These are phyloP conservation scores for Lepiota venenata DNA, from an alignment of 768 basidiomycete genomes.

Conservation along the genomic window DNA sequence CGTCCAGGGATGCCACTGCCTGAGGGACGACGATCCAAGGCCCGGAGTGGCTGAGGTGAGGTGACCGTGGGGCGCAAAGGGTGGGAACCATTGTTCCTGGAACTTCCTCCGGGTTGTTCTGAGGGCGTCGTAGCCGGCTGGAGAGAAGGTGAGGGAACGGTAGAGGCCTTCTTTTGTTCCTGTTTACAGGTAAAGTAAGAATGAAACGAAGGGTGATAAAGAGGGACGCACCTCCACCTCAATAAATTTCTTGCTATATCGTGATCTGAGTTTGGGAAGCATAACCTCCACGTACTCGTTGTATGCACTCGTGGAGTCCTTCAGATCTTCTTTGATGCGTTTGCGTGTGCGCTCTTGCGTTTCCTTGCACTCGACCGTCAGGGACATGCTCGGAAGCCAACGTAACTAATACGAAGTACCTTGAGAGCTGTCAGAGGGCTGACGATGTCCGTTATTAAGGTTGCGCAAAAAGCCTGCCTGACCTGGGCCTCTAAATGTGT, in stretches of 20 bases:
- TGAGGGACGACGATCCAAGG: constrained; percentile 73
- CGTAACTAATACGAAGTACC: constrained; percentile 32
- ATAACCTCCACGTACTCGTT: constrained; percentile 76
- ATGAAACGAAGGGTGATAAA: neutral
- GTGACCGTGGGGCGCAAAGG: constrained; percentile 54
- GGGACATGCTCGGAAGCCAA: neutral
- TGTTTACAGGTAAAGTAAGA: constrained; percentile 21
- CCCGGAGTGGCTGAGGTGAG: constrained; percentile 70
- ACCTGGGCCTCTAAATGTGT: constrained; percentile 67
- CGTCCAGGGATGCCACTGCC: constrained; percentile 48
- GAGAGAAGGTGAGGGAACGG: constrained; percentile 29
- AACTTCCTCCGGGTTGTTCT: constrained; percentile 33
- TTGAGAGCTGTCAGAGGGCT: constrained; percentile 63
- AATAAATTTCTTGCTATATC: constrained; percentile 81
- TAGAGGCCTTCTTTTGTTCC: constrained; percentile 62
- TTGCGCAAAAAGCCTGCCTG: constrained; percentile 72
- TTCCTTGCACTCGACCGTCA: constrained; percentile 45
- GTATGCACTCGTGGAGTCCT: constrained; percentile 72
- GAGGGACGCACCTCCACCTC: constrained; percentile 70
- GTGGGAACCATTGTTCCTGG: constrained; percentile 43
- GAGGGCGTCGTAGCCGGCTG: constrained; percentile 21
- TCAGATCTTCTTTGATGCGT: constrained; percentile 88
- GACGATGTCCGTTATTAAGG: constrained; percentile 72
- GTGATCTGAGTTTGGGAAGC: constrained; percentile 77
- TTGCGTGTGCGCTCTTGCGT: constrained; percentile 90